Evolutionary conservation across 106 monocot species (phyloP), one percentile per base, ranked within the genome.

Genomic region (Dactylorhiza incarnata): DNA sequence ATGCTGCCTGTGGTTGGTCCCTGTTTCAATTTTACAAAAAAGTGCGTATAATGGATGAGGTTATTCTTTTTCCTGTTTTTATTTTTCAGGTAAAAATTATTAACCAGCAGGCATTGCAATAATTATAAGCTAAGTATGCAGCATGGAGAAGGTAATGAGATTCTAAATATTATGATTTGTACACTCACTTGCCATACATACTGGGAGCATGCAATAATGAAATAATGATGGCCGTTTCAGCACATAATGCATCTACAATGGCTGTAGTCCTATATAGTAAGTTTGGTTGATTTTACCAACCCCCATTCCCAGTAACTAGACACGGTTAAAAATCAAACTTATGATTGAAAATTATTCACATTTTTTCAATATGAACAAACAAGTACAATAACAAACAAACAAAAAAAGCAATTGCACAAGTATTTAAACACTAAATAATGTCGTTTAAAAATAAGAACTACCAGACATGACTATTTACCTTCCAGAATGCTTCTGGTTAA

Each of bases 401-500:
- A 66, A n/a, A n/a, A n/a, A n/a, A n/a, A n/a, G n/a, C 58, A 58
- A 20, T 12, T 20, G 5, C 26, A 9, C 9, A 5, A 66, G 69
- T 45, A 10, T 45, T 69, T 1, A 69, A 17, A 9, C 12, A 17
- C 65, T 24, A 63, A 9, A 9, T 52, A 5, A 65, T 7, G 29
- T 11, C 9, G 12, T 29, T 65, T 29, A 5, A 12, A 29, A 65
- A 65, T 11, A 26, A 65, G 11, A 25, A 63, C 37, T 37, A 37
- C 15, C 5, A 45, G 15, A n/a, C 3, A n/a, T n/a, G 51, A 24
- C 17, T 20, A 50, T 5, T 75, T 83, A 91, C 91, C 93, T 86
- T 49, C 86, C 86, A 79, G 89, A 86, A 78, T 82, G 68, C 77
- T 86, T 94, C 63, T 87, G 91, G 77, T 87, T 87, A 71, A 85